Evolutionary conservation across 306 rosid genomes (phyloP), one percentile per base, ranked within the genome.

Genomic region (Canavalia ensiformis): DNA sequence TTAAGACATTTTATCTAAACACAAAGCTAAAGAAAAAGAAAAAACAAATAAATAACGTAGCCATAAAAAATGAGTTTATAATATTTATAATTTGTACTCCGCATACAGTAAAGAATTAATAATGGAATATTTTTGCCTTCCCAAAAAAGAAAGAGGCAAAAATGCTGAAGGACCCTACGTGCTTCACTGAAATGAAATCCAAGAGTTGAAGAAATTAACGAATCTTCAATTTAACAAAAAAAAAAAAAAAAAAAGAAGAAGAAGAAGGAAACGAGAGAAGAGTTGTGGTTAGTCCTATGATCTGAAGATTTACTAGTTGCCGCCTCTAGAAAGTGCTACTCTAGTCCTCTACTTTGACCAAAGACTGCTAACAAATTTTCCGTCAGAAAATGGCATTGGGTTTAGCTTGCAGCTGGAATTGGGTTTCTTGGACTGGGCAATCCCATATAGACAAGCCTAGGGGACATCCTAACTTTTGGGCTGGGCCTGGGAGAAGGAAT

Each of bases 401-500:
- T 78, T 81, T 52, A 92, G 52, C 56, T 39, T 8, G 89, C 35
- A 0, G 88, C 37, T 6, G 89, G 7, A 35, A 94, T 78, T 59
- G 87, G 75, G 58, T 83, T 91, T 81, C 97, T 90, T 80, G 98
- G 98, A 72, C 97, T 94, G 2, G 92, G 94, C 1, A 88, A 84
- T 45, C 98, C 98, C 94, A 92, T 94, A 18, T 81, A 84, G 0
- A 84, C 78, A 60, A 94, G 80, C 78, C 97, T 84, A 0, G 98
- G 98, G 0, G 98, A 94, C 72, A 94, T 57, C 74, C 97, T 47
- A n/a, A 94, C 55, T 55, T 88, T 94, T 82, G 98, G 97, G 84
- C 98, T 95, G 72, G 98, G 99, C 83, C 98, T 80, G 7, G 98
- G 97, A 72, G 98, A 94, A 0, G 97, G 98, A 83, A 94, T 88